Conservation (phyloP, 2,329 filamentous ascomycete species). For the Phaeosphaeria sp. region DNA sequence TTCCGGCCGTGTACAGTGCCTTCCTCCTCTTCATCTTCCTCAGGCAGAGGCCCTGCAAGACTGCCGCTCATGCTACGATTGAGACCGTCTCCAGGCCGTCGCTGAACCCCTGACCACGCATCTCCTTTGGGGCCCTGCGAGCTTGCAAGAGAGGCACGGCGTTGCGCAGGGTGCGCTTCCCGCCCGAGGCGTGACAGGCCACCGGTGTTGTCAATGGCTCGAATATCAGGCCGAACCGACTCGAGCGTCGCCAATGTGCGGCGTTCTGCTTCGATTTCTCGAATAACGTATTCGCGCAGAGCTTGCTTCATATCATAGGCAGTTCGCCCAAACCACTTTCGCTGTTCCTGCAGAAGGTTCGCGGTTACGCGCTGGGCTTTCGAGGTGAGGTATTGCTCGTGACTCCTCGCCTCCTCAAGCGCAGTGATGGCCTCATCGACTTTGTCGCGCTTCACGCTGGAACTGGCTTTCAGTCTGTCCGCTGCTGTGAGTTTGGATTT, state of each 20-base stretch:
- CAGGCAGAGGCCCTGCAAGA: conserved; percentile 64
- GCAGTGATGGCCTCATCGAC: conserved; percentile 96
- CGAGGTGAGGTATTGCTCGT: conserved; percentile 80
- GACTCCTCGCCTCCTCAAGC: conserved; percentile 83
- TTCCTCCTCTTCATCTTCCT: conserved; percentile 65
- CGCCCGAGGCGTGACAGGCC: conserved; percentile 88
- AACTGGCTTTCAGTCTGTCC: conserved; percentile 85
- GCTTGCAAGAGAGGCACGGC: conserved; percentile 79
- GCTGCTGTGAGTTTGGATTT: conserved; percentile 84
- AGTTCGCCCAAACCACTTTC: conserved; percentile 89
- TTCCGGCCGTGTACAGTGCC: conserved; percentile 54
- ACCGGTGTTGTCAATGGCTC: conserved; percentile 88
- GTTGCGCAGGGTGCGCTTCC: conserved; percentile 78
- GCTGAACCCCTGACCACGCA: conserved; percentile 93
- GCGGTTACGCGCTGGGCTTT: conserved; percentile 90
- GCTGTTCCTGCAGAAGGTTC: conserved; percentile 86
- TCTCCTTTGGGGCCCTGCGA: conserved; percentile 98
- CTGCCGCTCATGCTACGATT: conserved; percentile 79
- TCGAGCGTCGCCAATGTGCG: conserved; percentile 92
- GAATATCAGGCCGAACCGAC: conserved; percentile 88
- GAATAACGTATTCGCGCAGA: conserved; percentile 89
- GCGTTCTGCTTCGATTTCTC: conserved; percentile 94
- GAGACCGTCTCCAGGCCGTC: conserved; percentile 75
- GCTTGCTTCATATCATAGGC: conserved; percentile 81
- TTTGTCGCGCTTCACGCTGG: conserved; percentile 89